These are phyloP conservation scores for Quercus mongolica DNA, from an alignment of 306 rosid genomes.

Conservation along the genomic window DNA sequence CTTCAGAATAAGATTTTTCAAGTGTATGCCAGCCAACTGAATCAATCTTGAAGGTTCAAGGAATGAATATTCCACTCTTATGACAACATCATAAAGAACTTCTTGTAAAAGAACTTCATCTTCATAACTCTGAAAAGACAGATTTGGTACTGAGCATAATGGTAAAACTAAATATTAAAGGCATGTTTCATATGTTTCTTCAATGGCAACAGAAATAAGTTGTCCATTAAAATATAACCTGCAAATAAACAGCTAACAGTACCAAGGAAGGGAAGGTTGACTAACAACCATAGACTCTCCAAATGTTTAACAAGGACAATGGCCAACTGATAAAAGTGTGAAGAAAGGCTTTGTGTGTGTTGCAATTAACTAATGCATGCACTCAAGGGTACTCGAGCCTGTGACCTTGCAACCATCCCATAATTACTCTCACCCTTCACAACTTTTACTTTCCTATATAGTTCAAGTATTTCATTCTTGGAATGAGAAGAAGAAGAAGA, in stretches of 20 bases:
- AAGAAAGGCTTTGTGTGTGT: not conserved
- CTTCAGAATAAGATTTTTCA: constrained; percentile 54
- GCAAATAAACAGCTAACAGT: constrained; percentile 13
- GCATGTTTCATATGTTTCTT: not conserved
- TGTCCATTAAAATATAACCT: not conserved
- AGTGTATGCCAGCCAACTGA: constrained; percentile 33
- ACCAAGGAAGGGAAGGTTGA: constrained; percentile 12
- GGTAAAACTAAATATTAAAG: not conserved
- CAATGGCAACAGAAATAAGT: constrained; percentile 8
- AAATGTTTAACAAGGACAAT: constrained; percentile 11
- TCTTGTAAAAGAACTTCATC: constrained; percentile 49
- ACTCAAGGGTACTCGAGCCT: not conserved
- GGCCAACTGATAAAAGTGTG: not conserved
- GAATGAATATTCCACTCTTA: constrained; percentile 51
- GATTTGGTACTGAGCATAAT: constrained; percentile 10
- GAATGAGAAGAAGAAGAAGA: too few species aligned
- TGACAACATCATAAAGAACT: constrained; percentile 47
- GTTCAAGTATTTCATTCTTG: not conserved
- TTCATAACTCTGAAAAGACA: constrained; percentile 51
- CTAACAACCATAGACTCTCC: not conserved
- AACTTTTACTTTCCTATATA: not conserved
- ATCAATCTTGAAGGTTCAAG: constrained; percentile 36
- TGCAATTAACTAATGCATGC: not conserved
- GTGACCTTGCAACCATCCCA: not conserved
- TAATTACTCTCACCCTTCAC: not conserved